Percentiles rank a stretch among this genome's conserved stretches.
Conservation (phyloP, 148 eudicot genomes). For the Fallopia convolvulus region DNA sequence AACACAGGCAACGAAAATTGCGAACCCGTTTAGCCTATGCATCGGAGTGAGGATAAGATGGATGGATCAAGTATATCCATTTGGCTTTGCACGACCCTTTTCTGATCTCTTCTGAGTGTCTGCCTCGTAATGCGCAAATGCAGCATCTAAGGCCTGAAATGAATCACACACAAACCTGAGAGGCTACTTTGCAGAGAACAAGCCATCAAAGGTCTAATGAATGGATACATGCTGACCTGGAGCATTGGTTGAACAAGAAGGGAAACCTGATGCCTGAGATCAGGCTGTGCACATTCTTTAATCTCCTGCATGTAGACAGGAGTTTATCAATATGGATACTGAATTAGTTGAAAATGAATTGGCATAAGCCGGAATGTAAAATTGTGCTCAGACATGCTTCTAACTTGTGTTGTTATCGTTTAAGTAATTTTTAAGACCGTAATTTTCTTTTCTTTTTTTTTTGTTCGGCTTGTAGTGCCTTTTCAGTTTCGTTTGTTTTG, state of each 20-base stretch:
- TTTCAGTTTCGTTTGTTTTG: too few relatives aligned
- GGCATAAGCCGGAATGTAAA: background rate
- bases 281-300: constrained; percentile 75
- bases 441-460: background rate
- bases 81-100: constrained; percentile 44
- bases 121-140: constrained; percentile 79
- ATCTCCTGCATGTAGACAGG: constrained; percentile 43
- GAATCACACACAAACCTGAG: background rate
- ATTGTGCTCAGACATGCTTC: background rate
- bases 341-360: background rate
- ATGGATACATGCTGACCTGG: constrained; percentile 23
- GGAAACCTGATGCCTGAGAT: constrained; percentile 83
- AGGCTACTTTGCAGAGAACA: background rate
- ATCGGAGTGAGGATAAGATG: background rate
- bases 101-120: constrained; percentile 61
- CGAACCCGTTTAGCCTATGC: background rate
- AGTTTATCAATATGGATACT: background rate
- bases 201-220: background rate
- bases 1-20: background rate
- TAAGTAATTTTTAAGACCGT: background rate
- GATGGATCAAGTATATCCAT: constrained; percentile 33
- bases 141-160: constrained; percentile 87
- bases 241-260: constrained; percentile 75
- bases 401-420: background rate
- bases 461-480: too few relatives aligned